Percentiles rank a stretch among this genome's conserved stretches.
Evolutionary conservation across 805 yeast genomes (phyloP).

Genomic region (Spathaspora boniae): DNA sequence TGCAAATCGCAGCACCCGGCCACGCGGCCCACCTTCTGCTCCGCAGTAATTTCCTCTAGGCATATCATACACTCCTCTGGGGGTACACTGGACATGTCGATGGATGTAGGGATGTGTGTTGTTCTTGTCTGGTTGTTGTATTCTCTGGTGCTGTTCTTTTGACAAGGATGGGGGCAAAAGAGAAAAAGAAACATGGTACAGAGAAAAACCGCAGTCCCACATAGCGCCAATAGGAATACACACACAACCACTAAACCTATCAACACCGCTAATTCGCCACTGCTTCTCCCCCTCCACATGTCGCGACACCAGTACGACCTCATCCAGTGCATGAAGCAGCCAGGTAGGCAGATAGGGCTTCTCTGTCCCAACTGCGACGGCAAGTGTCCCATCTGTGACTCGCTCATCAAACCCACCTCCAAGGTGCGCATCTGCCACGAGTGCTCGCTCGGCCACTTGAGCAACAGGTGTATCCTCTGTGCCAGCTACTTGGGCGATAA

Average conservation of each 20-base stretch:
- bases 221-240: not conserved
- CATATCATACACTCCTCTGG: constrained; percentile 57
- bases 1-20: constrained; percentile 46
- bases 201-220: not conserved
- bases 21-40: constrained; percentile 22
- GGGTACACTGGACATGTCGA: not conserved
- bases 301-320: constrained; percentile 88
- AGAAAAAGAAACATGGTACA: not conserved
- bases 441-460: constrained; percentile 70
- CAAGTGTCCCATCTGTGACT: constrained; percentile 85
- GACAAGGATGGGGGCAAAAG: constrained; percentile 1
- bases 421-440: constrained; percentile 77
- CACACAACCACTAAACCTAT: not conserved
- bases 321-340: constrained; percentile 77
- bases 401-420: constrained; percentile 68
- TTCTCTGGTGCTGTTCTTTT: not conserved
- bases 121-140: too few relatives aligned
- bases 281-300: constrained; percentile 42
- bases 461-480: constrained; percentile 75
- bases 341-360: constrained; percentile 69
- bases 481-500: constrained; percentile 60
- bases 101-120: too few relatives aligned
- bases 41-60: constrained; percentile 30
- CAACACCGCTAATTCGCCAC: not conserved
- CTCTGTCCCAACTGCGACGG: constrained; percentile 89